A percentile compares a stretch with the other conserved stretches of the same genome.
Conservation (phyloP, 345 rosid species). For the Citrus medica region DNA sequence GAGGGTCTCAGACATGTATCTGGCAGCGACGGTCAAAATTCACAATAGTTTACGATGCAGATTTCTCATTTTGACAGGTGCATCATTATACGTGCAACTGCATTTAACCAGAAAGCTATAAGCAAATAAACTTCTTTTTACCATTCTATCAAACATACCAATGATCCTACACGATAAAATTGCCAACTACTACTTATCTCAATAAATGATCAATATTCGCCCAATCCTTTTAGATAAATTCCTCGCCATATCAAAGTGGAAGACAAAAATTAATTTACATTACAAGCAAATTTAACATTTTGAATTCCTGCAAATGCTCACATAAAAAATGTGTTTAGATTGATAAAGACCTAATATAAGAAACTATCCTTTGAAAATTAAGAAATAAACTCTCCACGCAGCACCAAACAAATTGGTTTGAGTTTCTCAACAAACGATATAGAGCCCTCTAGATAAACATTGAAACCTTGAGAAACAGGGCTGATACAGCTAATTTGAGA, state of each 20-base stretch:
- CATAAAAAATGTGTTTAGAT: neutral
- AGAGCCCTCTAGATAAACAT: neutral
- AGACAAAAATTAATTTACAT: neutral
- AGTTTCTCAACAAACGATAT: neutral
- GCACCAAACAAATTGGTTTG: neutral
- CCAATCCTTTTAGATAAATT: neutral
- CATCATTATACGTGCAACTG: neutral
- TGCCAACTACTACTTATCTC: neutral
- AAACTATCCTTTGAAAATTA: neutral
- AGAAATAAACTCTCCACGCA: neutral
- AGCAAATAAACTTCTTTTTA: neutral
- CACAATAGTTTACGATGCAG: neutral
- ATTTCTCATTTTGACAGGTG: neutral
- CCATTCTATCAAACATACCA: neutral
- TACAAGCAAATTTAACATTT: neutral
- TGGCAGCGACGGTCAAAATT: neutral
- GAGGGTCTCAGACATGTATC: neutral
- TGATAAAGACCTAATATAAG: neutral
- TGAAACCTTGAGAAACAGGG: neutral
- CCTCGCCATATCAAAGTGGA: neutral
- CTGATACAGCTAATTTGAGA: neutral
- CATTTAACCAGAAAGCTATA: neutral
- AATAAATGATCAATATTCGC: neutral
- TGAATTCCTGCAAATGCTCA: neutral
- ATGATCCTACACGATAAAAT: neutral